Evolutionary conservation across 2,329 filamentous ascomycete species (phyloP), one percentile per base, ranked within the genome.

Genomic region (Hyphodiscus sp.): DNA sequence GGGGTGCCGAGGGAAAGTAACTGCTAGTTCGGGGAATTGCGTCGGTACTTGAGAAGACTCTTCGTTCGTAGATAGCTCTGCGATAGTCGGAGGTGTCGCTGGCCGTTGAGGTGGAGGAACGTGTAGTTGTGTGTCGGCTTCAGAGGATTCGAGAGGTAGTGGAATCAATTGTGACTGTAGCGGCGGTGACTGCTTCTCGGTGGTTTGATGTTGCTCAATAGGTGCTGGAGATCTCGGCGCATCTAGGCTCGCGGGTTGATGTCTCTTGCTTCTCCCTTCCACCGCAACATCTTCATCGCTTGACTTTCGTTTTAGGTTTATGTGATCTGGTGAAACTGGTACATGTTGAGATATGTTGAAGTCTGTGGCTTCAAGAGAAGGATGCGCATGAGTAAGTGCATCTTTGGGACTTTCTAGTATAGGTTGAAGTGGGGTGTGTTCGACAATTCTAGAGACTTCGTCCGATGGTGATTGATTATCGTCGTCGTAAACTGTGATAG

Each of bases 401-500:
- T 38, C 33, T 38, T 10, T 38, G 13, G 33, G 33, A n/a, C 4
- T 13, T 5, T 38, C 33, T 13, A 38, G 11, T 15, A 38, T 38
- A 38, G 33, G 33, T 38, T 38, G 33, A 33, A 8, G 29, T 13
- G 33, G 33, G 33, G 33, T 38, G 13, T 13, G 11, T 38, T 38
- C 33, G 33, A 38, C 33, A 5, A n/a, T 38, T 13, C 33, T 38
- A 15, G 33, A 29, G 6, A 18, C 4, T 4, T 50, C 18, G 16
- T 54, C 43, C 19, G 26, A 7, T n/a, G 19, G 29, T 2, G 50
- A 44, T 11, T 45, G 38, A 2, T 10, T 42, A 33, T 26, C 20
- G 20, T 41, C 50, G 7, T 54, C 38, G n/a, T 56, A 48, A 18
- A 49, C 18, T 26, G 44, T 41, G 13, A 45, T 47, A n/a, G 30